Evolutionary conservation across 345 rosid genomes (phyloP).

Genomic region (Eucalyptus erythrocorys): DNA sequence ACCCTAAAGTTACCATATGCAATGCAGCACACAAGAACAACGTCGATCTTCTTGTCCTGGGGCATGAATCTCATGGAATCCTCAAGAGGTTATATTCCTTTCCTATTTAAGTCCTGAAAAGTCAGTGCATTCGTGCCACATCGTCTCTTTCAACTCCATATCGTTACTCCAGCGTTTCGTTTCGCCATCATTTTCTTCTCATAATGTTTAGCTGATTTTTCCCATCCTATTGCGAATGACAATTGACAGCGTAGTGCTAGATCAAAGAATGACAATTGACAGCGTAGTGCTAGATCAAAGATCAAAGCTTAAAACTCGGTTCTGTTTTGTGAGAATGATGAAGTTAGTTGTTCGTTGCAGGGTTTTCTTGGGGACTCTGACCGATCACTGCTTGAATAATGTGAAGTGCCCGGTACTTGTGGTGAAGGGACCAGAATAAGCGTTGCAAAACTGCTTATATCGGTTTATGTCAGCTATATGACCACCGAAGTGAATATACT

Average conservation of each 20-base stretch:
- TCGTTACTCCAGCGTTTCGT: not conserved
- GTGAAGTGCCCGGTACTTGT: not conserved
- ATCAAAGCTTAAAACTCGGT: not conserved
- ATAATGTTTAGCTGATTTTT: not conserved
- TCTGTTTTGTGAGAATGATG: not conserved
- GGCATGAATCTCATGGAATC: not conserved
- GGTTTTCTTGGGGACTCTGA: not conserved
- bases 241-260: not conserved
- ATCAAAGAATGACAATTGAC: not conserved
- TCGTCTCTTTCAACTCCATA: not conserved
- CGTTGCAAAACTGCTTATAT: not conserved
- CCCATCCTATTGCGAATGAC: not conserved
- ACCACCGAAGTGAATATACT: not conserved
- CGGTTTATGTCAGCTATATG: not conserved
- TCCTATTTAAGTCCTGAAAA: not conserved
- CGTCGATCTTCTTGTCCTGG: slow-evolving; percentile 13
- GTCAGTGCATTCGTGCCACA: not conserved
- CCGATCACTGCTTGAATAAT: not conserved
- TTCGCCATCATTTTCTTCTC: not conserved
- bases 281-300: not conserved
- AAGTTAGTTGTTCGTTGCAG: not conserved
- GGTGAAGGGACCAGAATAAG: not conserved
- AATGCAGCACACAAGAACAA: slow-evolving; percentile 13
- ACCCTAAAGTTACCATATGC: slow-evolving; percentile 14
- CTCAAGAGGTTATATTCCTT: slow-evolving; percentile 10